These are phyloP conservation scores for Curvularia spicifera DNA, from an alignment of 2,329 filamentous ascomycete genomes.

Conservation along the genomic window DNA sequence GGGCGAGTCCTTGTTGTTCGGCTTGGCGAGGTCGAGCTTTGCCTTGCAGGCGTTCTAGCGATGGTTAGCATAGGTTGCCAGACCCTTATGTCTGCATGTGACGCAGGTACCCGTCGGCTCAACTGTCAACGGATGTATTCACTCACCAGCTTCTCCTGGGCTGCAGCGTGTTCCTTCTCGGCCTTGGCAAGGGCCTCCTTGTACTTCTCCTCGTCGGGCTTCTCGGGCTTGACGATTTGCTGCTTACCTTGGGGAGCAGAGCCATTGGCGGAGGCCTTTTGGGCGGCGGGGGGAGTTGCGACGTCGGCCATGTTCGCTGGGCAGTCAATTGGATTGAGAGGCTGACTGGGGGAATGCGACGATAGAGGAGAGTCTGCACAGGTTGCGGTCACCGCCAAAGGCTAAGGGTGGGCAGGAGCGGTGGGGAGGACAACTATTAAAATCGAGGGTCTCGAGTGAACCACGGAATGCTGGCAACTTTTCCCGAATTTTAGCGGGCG, in stretches of 20 bases:
- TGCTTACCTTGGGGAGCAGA: conserved; percentile 47
- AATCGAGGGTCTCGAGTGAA: conserved; percentile 30
- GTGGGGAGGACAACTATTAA: conserved; percentile 33
- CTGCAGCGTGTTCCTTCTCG: conserved; percentile 83
- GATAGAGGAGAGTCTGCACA: conserved; percentile 13
- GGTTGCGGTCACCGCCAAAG: conserved; percentile 14
- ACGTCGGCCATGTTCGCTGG: conserved; percentile 44
- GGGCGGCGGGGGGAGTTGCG: conserved; percentile 47
- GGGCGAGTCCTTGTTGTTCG: conserved; percentile 82
- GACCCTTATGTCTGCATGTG: conserved; percentile 1
- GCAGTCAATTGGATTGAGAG: conserved; percentile 29
- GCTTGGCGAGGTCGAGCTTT: conserved; percentile 83
- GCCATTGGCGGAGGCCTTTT: conserved; percentile 39
- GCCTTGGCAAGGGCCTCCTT: conserved; percentile 79
- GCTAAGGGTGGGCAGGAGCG: conserved; percentile 9
- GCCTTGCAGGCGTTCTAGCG: conserved; percentile 80
- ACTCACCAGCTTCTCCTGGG: conserved; percentile 73
- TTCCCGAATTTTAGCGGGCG: conserved; percentile 29
- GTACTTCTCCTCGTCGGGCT: conserved; percentile 85
- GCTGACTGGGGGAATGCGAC: conserved; percentile 24
- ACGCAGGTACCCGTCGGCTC: conserved; percentile 25
- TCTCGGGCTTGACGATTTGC: conserved; percentile 69
- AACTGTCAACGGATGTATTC: neutral
- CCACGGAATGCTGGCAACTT: conserved; percentile 28
- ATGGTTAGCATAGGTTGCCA: conserved; percentile 16